phyloP scores from a whole-genome alignment of 2,329 filamentous ascomycete species.

The Phaeophleospora eucalypticola region DNA sequence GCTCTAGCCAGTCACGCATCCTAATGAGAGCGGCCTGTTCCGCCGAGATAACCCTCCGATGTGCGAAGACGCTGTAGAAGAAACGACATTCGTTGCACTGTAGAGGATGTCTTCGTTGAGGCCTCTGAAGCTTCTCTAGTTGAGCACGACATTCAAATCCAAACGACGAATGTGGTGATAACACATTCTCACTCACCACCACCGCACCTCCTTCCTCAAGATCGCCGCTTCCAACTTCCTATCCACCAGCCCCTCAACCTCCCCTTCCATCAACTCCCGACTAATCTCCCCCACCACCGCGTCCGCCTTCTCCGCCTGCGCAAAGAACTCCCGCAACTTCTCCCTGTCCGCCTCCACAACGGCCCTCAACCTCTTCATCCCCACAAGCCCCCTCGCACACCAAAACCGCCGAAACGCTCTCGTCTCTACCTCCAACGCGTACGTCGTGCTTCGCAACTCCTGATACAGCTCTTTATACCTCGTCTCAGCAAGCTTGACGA shows the following conservation, averaged over 20 bases:
- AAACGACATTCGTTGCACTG: too few species aligned
- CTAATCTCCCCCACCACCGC: background rate
- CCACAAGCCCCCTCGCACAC: background rate
- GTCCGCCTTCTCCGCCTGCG: too few species aligned
- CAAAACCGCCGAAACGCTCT: constrained; percentile 2
- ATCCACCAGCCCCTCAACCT: background rate
- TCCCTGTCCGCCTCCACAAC: constrained; percentile 3
- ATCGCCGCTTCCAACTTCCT: background rate
- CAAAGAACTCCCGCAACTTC: too few species aligned
- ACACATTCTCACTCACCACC: background rate
- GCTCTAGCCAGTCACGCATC: too few species aligned
- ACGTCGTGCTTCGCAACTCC: background rate
- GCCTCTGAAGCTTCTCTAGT: too few species aligned
- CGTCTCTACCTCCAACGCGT: constrained; percentile 3
- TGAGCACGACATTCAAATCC: too few species aligned
- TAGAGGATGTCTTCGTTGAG: too few species aligned
- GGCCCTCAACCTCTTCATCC: background rate
- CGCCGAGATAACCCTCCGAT: too few species aligned
- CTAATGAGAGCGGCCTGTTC: too few species aligned
- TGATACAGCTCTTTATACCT: constrained; percentile 9
- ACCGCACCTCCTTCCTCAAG: background rate
- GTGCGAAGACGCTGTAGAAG: too few species aligned
- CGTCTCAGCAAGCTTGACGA: constrained; percentile 1
- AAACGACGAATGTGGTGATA: too few species aligned
- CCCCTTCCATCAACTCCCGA: background rate